These are phyloP conservation scores for Cinnamomum micranthum DNA, from an alignment of 164 flowering plant species.

Conservation along the genomic window DNA sequence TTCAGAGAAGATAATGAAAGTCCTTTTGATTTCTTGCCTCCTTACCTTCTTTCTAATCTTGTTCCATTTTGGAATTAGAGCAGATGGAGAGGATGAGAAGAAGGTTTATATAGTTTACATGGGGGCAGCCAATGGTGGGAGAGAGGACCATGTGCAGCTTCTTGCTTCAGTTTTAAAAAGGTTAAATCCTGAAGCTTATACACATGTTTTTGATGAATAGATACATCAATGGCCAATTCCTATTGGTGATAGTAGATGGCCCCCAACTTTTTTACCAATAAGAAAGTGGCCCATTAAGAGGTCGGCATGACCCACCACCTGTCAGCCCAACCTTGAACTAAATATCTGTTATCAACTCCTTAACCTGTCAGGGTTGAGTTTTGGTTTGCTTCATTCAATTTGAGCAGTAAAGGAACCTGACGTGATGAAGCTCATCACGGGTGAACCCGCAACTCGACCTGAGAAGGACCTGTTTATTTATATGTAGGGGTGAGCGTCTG, in stretches of 20 bases:
- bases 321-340: too few species aligned
- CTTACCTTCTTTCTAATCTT: constrained; percentile 6
- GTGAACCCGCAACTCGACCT: too few species aligned
- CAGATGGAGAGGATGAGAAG: constrained; percentile 17
- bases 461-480: too few species aligned
- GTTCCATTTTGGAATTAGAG: constrained; percentile 8
- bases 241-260: neutral
- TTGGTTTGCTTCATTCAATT: too few species aligned
- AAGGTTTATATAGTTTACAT: constrained; percentile 50
- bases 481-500: too few species aligned
- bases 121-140: constrained; percentile 35
- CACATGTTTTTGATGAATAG: neutral
- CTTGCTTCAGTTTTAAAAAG: constrained; percentile 31
- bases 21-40: neutral
- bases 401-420: too few species aligned
- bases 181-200: constrained; percentile 5
- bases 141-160: constrained; percentile 29
- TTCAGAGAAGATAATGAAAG: constrained; percentile 1
- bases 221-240: too few species aligned
- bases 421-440: too few species aligned
- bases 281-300: too few species aligned
- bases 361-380: too few species aligned
- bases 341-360: too few species aligned
- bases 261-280: neutral
- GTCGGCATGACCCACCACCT: too few species aligned